phyloP scores from a whole-genome alignment of 2,329 filamentous ascomycete species.

The Fusarium verticillioides region DNA sequence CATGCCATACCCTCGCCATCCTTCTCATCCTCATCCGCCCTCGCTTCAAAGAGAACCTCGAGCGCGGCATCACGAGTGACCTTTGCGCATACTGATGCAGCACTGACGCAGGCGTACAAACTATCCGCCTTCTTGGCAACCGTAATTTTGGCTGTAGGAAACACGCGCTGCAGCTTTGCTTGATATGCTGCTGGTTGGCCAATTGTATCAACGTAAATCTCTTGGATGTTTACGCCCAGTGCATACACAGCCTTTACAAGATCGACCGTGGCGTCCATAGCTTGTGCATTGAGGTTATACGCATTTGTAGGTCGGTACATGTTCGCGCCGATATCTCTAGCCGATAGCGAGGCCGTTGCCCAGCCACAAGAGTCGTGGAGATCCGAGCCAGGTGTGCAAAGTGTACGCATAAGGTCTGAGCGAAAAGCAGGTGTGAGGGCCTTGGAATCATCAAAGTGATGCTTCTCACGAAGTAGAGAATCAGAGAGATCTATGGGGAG shows the following conservation, averaged over 20 bases:
- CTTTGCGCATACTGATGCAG: constrained; percentile 94
- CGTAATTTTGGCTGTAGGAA: constrained; percentile 79
- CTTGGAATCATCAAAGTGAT: constrained; percentile 97
- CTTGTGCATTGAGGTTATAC: constrained; percentile 97
- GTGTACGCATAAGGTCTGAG: constrained; percentile 72
- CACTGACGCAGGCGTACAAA: constrained; percentile 91
- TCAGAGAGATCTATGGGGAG: constrained; percentile 79
- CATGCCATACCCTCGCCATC: constrained; percentile 66
- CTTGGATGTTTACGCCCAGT: constrained; percentile 81
- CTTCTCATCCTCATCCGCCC: constrained; percentile 46
- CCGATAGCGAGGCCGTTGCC: constrained; percentile 84
- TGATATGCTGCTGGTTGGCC: constrained; percentile 87
- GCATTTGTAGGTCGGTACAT: constrained; percentile 74
- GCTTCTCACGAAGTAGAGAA: constrained; percentile 78
- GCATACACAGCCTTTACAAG: constrained; percentile 83
- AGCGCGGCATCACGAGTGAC: constrained; percentile 92
- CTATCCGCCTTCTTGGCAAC: constrained; percentile 94
- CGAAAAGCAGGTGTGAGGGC: constrained; percentile 85
- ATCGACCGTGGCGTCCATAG: constrained; percentile 88
- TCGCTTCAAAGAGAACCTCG: constrained; percentile 76
- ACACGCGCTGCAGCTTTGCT: constrained; percentile 82
- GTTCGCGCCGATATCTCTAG: constrained; percentile 81
- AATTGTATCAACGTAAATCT: constrained; percentile 96
- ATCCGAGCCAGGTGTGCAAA: constrained; percentile 72
- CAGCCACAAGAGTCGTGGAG: constrained; percentile 75